Conservation (phyloP, 441 rosid species). For the Erodium texanum region DNA sequence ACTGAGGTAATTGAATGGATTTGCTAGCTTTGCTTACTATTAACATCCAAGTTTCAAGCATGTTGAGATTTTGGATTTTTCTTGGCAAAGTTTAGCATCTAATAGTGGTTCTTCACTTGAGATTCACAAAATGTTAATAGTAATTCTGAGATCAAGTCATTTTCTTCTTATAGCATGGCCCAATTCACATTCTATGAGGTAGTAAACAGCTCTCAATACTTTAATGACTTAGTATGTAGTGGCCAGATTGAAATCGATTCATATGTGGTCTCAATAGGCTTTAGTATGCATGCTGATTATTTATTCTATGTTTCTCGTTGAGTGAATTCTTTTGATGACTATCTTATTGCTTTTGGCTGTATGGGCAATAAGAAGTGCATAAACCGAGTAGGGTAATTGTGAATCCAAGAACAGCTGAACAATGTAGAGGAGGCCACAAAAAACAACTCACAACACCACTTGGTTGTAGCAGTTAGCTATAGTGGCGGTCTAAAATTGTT, state of each 20-base stretch:
- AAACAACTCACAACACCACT: slow-evolving; percentile 41
- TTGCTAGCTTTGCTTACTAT: no score
- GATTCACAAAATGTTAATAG: background rate
- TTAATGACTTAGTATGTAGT: no score
- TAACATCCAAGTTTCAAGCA: background rate
- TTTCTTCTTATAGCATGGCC: no score
- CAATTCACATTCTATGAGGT: no score
- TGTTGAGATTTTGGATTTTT: background rate
- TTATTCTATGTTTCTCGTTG: background rate
- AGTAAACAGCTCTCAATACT: background rate
- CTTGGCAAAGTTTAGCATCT: background rate
- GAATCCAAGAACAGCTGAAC: slow-evolving; percentile 28
- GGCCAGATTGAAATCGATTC: background rate
- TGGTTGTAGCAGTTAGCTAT: slow-evolving; percentile 66
- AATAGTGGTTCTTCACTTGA: background rate
- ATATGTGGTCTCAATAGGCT: background rate
- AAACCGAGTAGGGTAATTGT: background rate
- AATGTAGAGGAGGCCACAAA: slow-evolving; percentile 43
- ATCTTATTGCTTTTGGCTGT: no score
- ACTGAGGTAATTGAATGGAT: slow-evolving; percentile 22
- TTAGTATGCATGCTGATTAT: no score
- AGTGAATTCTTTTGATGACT: no score
- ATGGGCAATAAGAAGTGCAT: no score
- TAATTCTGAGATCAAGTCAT: no score
- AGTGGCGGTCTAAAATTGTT: slow-evolving; percentile 61